These are phyloP conservation scores for Yamadazyma phyllophila DNA, from an alignment of 805 yeast genomes.

Conservation along the genomic window DNA sequence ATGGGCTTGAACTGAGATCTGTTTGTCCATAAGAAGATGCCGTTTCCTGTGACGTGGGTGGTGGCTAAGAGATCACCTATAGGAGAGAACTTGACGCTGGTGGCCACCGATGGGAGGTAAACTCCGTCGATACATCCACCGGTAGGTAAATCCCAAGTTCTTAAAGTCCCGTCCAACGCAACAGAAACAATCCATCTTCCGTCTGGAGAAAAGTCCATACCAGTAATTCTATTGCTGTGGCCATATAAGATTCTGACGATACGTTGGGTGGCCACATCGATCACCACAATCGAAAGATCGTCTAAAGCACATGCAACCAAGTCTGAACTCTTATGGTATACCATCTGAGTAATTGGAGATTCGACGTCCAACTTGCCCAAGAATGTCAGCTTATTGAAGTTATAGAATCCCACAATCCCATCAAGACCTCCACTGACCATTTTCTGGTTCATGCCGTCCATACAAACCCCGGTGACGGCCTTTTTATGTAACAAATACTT, in stretches of 20 bases:
- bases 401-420: constrained; percentile 83
- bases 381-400: constrained; percentile 69
- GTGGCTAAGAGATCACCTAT: constrained; percentile 90
- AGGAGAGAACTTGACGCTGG: constrained; percentile 77
- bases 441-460: constrained; percentile 86
- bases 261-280: constrained; percentile 78
- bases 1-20: constrained; percentile 77
- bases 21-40: constrained; percentile 91
- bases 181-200: constrained; percentile 93
- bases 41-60: constrained; percentile 85
- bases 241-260: constrained; percentile 88
- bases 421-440: constrained; percentile 88
- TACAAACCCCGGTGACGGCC: constrained; percentile 82
- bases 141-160: constrained; percentile 97
- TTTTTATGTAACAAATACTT: constrained; percentile 68
- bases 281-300: constrained; percentile 76
- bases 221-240: constrained; percentile 83
- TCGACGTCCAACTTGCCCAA: constrained; percentile 66
- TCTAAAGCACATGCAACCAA: constrained; percentile 83
- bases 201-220: constrained; percentile 87
- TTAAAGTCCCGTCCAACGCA: constrained; percentile 77
- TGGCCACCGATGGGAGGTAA: constrained; percentile 71
- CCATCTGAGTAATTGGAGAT: constrained; percentile 75
- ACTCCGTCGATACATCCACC: constrained; percentile 97
- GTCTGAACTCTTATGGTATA: constrained; percentile 79